Evolutionary conservation across 306 rosid genomes (phyloP).

Genomic region (Casuarina equisetifolia): DNA sequence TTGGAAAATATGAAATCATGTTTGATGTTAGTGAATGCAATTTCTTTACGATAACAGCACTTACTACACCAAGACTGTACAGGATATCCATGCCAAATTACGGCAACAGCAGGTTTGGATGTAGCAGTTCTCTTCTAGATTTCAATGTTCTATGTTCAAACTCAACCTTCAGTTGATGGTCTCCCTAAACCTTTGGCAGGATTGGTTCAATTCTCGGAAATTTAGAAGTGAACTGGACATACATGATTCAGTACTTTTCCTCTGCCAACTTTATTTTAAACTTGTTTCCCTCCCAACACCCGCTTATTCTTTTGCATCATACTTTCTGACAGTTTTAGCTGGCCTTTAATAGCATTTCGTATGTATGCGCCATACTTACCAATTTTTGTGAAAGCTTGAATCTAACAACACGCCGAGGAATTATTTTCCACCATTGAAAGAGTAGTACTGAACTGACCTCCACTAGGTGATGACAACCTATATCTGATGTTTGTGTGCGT

Average conservation of each 20-base stretch:
- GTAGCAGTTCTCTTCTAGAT: slow-evolving; percentile 19
- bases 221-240: slow-evolving; percentile 38
- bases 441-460: background rate
- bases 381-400: background rate
- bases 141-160: slow-evolving; percentile 9
- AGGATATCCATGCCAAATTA: slow-evolving; percentile 53
- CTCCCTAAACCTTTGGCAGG: slow-evolving; percentile 49
- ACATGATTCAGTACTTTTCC: slow-evolving; percentile 44
- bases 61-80: slow-evolving; percentile 50
- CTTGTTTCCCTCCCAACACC: background rate
- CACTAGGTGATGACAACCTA: background rate
- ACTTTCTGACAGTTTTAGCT: slow-evolving; percentile 1
- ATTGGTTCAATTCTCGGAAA: slow-evolving; percentile 46
- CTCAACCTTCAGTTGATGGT: slow-evolving; percentile 13
- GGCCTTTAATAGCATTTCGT: background rate
- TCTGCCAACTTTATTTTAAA: background rate
- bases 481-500: background rate
- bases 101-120: slow-evolving; percentile 64
- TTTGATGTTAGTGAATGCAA: slow-evolving; percentile 23
- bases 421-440: background rate
- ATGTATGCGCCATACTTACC: background rate
- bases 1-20: slow-evolving; percentile 7
- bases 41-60: slow-evolving; percentile 44
- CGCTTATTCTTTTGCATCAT: background rate
- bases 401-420: background rate